Evolutionary conservation across 208 protist species (phyloP), one percentile per base, ranked within the genome.

Genomic region (Angomonas ambiguus): DNA sequence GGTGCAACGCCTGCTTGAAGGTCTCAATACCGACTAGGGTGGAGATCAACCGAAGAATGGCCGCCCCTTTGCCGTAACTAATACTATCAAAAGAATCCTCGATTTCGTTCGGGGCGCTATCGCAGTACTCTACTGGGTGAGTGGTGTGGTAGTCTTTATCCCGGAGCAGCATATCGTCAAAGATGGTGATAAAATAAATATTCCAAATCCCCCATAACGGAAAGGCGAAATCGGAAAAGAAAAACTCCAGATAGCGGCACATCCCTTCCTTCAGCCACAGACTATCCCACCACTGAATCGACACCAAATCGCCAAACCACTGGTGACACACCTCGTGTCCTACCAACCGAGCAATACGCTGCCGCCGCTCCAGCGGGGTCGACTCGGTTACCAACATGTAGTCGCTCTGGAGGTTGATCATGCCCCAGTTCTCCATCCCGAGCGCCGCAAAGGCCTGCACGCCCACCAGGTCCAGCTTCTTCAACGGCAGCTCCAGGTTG

Each of bases 191-290:
- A 8, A 81, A 22, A 35, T 91, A 93, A 32, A 83, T 77, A 51
- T 76, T 82, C 87, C 87, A 98, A 10, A 91, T 65, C 10, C 79
- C 62, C 92, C 91, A 97, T 25, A 80, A 65, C 22, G 91, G 90
- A 65, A 90, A 94, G 0, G 96, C 34, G 0, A 77, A 56, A 53
- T 83, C 77, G 20, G 79, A 75, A 33, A 93, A 95, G 25, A 94
- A 62, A 65, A 85, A 95, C 68, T 96, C 96, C 2, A 99, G 67
- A 56, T 88, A 98, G 30, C 92, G 96, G 34, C 97, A 98, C 70
- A 99, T 97, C 45, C 95, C 98, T 76, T 99, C 98, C 72, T 99
- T 99, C 18, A 98, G 70, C 97, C 96, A 99, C 41, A 99, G 59
- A 53, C 95, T 66, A 51, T 85, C 74, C 97, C 97, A 99, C 95